These are phyloP conservation scores for Vararia minispora DNA, from an alignment of 768 basidiomycete species.

Conservation along the genomic window DNA sequence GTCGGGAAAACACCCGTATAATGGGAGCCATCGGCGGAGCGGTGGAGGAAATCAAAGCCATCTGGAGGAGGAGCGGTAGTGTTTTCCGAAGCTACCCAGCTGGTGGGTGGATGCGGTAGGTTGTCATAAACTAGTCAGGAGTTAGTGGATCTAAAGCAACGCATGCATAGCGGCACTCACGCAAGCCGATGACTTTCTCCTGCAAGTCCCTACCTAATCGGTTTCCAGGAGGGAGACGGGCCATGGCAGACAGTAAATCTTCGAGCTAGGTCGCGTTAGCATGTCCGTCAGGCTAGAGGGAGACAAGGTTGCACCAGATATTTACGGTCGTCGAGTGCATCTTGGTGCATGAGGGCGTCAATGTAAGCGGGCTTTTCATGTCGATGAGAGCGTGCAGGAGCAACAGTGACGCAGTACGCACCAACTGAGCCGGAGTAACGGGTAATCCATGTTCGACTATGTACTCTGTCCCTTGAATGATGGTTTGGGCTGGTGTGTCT, in stretches of 20 bases:
- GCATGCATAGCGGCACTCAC: slow-evolving; percentile 4
- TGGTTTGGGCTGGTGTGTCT: no score
- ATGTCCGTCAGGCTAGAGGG: neutral
- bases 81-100: slow-evolving; percentile 1
- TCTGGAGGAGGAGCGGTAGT: neutral
- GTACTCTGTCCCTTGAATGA: no score
- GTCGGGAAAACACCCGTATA: slow-evolving; percentile 24
- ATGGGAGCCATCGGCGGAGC: slow-evolving; percentile 25
- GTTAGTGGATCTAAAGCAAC: neutral
- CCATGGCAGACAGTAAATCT: slow-evolving; percentile 12
- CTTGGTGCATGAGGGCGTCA: slow-evolving; percentile 4
- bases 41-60: slow-evolving; percentile 13
- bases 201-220: slow-evolving; percentile 6
- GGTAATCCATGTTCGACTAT: no score
- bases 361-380: slow-evolving; percentile 11
- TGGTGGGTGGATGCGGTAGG: slow-evolving; percentile 12
- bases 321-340: slow-evolving; percentile 11
- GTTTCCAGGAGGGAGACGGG: slow-evolving; percentile 2
- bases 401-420: no score
- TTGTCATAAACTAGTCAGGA: slow-evolving; percentile 12
- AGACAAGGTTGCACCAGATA: slow-evolving; percentile 6
- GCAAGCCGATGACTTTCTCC: slow-evolving; percentile 5
- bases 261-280: slow-evolving; percentile 8
- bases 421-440: no score
- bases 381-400: no score